Percentiles rank a stretch among this genome's conserved stretches.
These are phyloP conservation scores for Solanum phureja DNA, from an alignment of 257 asterid genomes.

Conservation along the genomic window DNA sequence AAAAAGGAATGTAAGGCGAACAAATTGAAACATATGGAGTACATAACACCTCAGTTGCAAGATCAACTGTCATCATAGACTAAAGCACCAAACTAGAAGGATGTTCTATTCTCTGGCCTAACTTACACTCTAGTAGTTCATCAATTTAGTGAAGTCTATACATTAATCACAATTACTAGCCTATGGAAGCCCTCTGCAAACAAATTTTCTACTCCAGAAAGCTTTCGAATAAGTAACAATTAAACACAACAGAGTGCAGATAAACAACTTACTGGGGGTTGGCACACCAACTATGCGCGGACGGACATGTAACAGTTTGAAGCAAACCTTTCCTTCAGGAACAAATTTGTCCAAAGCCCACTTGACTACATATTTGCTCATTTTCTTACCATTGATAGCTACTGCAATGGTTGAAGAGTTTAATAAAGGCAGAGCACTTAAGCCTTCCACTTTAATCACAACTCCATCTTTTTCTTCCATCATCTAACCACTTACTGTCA, in stretches of 20 bases:
- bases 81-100: no score
- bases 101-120: no score
- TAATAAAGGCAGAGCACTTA: constrained; percentile 16
- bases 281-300: constrained; percentile 51
- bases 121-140: background rate
- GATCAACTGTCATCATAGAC: background rate
- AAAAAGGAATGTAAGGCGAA: background rate
- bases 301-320: constrained; percentile 61
- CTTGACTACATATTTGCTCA: constrained; percentile 40
- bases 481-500: background rate
- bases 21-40: background rate
- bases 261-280: constrained; percentile 65
- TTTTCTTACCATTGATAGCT: constrained; percentile 53
- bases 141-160: background rate
- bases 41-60: background rate
- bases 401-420: constrained; percentile 31
- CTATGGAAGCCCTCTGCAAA: background rate
- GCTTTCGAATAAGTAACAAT: background rate
- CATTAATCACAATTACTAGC: background rate
- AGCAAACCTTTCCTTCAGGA: constrained; percentile 51
- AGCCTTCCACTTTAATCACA: constrained; percentile 12
- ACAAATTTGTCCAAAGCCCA: constrained; percentile 95
- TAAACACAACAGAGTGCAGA: background rate
- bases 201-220: background rate
- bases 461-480: background rate